phyloP scores from a whole-genome alignment of 2,329 filamentous ascomycete species.

The Neoarthrinium moseri region DNA sequence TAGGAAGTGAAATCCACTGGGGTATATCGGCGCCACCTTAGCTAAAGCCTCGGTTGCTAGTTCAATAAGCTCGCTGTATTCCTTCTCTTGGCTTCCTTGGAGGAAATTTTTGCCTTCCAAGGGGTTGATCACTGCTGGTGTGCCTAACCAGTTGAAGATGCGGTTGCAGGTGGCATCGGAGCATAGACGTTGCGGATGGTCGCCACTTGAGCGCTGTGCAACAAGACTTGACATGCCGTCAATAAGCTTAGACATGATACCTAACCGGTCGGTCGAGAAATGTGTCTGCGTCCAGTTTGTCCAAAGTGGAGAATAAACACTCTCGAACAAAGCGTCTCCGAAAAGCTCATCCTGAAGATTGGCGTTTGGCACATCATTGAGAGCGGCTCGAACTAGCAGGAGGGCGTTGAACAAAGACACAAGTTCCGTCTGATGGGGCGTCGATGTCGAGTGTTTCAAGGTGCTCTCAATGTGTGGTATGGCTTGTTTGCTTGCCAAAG shows the following conservation, averaged over 20 bases:
- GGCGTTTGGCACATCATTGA: conserved; percentile 9
- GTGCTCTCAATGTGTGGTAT: conserved; percentile 48
- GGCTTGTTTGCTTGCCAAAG: conserved; percentile 43
- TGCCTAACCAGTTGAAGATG: conserved; percentile 24
- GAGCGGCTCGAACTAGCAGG: conserved; percentile 29
- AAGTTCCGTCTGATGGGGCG: conserved; percentile 50
- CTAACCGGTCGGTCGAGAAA: conserved; percentile 17
- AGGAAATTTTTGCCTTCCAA: conserved; percentile 18
- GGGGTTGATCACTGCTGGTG: conserved; percentile 22
- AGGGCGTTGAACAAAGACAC: conserved; percentile 50
- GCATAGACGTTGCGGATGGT: conserved; percentile 18
- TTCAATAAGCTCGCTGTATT: conserved; percentile 18
- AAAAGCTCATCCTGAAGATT: conserved; percentile 24
- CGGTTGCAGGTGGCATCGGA: conserved; percentile 23
- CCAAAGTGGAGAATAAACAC: conserved; percentile 25
- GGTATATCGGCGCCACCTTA: conserved; percentile 24
- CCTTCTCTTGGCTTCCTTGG: conserved; percentile 8
- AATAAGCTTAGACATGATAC: conserved; percentile 23
- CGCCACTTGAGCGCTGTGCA: conserved; percentile 21
- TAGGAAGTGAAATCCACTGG: conserved; percentile 27
- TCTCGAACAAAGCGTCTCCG: conserved; percentile 25
- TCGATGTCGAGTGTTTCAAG: conserved; percentile 48
- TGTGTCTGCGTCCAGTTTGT: conserved; percentile 16
- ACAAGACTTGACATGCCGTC: conserved; percentile 26
- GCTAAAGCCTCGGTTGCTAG: conserved; percentile 23